phyloP scores from a whole-genome alignment of 2,329 filamentous ascomycete genomes.

The Penicillium rolfsii region DNA sequence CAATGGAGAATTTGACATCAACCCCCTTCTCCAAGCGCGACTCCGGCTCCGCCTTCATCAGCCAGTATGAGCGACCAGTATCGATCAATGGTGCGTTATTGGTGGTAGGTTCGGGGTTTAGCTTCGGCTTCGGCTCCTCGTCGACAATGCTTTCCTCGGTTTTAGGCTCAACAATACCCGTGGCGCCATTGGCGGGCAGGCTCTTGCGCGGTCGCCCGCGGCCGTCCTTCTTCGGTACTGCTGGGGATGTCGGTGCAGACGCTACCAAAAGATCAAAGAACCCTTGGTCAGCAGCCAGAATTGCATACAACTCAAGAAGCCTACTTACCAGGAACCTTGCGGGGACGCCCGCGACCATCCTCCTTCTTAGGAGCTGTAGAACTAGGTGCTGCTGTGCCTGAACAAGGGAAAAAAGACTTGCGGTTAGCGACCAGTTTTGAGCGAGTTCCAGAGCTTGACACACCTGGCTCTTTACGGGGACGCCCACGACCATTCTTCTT shows the following conservation, averaged over 20 bases:
- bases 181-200: slow-evolving; percentile 24
- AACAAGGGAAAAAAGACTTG: neutral
- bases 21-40: slow-evolving; percentile 81
- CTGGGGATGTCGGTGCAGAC: slow-evolving; percentile 10
- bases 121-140: slow-evolving; percentile 15
- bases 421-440: neutral
- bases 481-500: slow-evolving; percentile 11
- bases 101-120: slow-evolving; percentile 15
- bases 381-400: neutral
- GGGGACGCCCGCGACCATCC: slow-evolving; percentile 19
- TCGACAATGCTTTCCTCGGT: slow-evolving; percentile 5
- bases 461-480: slow-evolving; percentile 3
- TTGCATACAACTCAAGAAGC: neutral
- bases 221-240: slow-evolving; percentile 26
- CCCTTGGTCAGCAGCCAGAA: neutral
- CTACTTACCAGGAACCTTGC: slow-evolving; percentile 17
- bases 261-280: neutral
- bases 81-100: slow-evolving; percentile 21
- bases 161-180: slow-evolving; percentile 18
- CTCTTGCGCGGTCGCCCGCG: slow-evolving; percentile 35
- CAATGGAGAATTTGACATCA: slow-evolving; percentile 92
- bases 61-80: slow-evolving; percentile 64
- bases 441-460: neutral
- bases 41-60: slow-evolving; percentile 88
- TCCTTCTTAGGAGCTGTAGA: slow-evolving; percentile 7